Base-by-base conservation (phyloP, 2,329 filamentous ascomycete species). In the Fusarium annulatum region DNA sequence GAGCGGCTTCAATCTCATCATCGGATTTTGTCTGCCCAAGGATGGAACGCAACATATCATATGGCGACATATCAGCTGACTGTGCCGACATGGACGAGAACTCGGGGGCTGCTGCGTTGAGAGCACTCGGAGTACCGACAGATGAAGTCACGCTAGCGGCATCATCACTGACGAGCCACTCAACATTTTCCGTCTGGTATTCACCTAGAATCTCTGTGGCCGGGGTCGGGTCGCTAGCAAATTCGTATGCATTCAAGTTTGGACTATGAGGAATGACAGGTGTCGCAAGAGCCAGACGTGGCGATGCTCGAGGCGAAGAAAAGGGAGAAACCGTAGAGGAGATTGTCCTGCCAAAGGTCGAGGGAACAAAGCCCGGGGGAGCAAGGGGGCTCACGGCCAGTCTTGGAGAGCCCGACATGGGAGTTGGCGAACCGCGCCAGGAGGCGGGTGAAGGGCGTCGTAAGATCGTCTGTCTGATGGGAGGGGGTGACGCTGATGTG, bases 41-140 rank as follows among this genome's bases (percentile, higher is more conserved):
- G 45, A 99, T 97, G 10, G 96, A 98, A 70, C 96, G 93, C 63
- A 99, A 88, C 90, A 99, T 98, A 80, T 99, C 96, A 83, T 98
- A 97, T 2, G 96, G 96, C 66, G 94, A 97, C 96, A 99, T 98
- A 79, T 98, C 95, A 64, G 91, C 90, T 79, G 93, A 93, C 80
- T 92, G 89, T 56, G 88, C 84, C 38, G 88, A 86, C 80, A 85
- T 81, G 71, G 84, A 85, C 3, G 88, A 87, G 76, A 90, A 98
- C 81, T 98, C 95, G 30, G 95, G 93, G 9, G 94, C 94, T 19
- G 92, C 92, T 48, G 91, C 92, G 78, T 94, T 95, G 68, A 96
- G 87, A 39, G 89, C 91, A 74, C 91, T 94, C 21, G 92, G 87
- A 15, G 89, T 90, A 41, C 90, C 88, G 45, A 89, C 83, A 12